Evolutionary conservation across 371 early-diverging fungal species (phyloP).

Genomic region (Conidiobolus incongruus): DNA sequence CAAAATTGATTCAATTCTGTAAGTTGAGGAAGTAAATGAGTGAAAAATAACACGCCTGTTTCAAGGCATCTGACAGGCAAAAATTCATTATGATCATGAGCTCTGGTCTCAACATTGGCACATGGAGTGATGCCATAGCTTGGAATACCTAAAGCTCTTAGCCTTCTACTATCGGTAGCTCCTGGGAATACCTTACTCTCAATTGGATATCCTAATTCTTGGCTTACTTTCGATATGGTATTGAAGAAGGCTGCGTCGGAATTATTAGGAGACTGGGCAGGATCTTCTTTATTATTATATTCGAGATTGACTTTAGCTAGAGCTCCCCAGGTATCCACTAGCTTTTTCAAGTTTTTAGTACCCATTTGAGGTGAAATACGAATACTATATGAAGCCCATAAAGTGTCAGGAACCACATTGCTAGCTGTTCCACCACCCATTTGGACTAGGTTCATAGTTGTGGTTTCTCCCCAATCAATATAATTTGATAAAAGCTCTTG

Average conservation of each 20-base stretch:
- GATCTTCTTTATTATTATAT: neutral
- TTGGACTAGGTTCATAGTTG: neutral
- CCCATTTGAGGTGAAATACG: neutral
- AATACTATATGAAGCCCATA: neutral
- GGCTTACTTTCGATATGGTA: neutral
- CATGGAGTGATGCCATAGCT: neutral
- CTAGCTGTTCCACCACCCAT: neutral
- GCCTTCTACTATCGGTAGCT: neutral
- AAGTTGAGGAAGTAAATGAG: too few species aligned
- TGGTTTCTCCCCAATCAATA: neutral
- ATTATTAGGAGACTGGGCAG: neutral
- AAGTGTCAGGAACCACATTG: neutral
- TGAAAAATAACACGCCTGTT: too few species aligned
- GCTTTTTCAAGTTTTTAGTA: neutral
- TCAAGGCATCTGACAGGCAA: too few species aligned
- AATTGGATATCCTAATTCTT: neutral
- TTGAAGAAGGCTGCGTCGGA: neutral
- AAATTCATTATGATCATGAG: too few species aligned
- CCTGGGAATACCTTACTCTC: too few species aligned
- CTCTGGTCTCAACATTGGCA: too few species aligned
- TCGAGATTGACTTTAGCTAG: neutral
- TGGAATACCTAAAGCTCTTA: neutral
- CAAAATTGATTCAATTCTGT: too few species aligned
- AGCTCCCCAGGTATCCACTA: neutral
- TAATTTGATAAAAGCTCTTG: too few species aligned